Percentiles rank a stretch among this genome's conserved stretches.
phyloP scores from a whole-genome alignment of 2,329 filamentous ascomycete species.

The Alternaria longipes region DNA sequence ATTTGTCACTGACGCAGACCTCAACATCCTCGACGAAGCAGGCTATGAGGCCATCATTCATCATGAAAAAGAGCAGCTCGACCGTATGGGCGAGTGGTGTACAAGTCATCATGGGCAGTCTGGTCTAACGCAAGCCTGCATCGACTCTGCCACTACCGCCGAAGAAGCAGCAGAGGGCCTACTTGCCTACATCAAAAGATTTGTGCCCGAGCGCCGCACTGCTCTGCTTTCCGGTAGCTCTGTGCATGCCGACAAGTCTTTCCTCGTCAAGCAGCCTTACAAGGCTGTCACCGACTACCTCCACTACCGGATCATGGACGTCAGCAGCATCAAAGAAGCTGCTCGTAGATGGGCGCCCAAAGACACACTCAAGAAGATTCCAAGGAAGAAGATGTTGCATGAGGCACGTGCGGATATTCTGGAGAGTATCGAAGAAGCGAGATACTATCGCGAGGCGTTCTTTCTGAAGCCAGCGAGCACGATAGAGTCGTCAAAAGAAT shows the following conservation, averaged over 20 bases:
- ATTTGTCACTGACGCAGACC: slow-evolving; percentile 83
- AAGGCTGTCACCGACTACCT: slow-evolving; percentile 76
- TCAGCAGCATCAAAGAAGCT: slow-evolving; percentile 92
- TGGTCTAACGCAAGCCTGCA: slow-evolving; percentile 81
- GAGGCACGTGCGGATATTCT: slow-evolving; percentile 89
- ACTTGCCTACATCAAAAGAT: slow-evolving; percentile 77
- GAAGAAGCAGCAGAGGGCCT: slow-evolving; percentile 76
- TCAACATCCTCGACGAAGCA: slow-evolving; percentile 76
- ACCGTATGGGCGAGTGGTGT: slow-evolving; percentile 90
- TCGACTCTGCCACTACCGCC: slow-evolving; percentile 76
- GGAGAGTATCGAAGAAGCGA: slow-evolving; percentile 93
- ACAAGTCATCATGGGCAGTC: slow-evolving; percentile 78
- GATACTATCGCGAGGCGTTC: slow-evolving; percentile 77
- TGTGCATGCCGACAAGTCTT: slow-evolving; percentile 87
- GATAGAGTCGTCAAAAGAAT: slow-evolving; percentile 2
- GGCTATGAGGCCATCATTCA: slow-evolving; percentile 86
- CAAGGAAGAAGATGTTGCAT: slow-evolving; percentile 79
- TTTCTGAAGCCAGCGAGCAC: slow-evolving; percentile 57
- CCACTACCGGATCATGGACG: slow-evolving; percentile 90
- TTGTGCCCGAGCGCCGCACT: slow-evolving; percentile 71
- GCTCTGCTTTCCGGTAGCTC: slow-evolving; percentile 90
- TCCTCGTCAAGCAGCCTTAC: slow-evolving; percentile 80
- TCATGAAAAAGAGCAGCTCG: slow-evolving; percentile 73
- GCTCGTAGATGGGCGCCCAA: slow-evolving; percentile 78
- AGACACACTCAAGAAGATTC: slow-evolving; percentile 68